Conservation (phyloP, 1,284 basidiomycete species). For the Amylostereum areolatum region DNA sequence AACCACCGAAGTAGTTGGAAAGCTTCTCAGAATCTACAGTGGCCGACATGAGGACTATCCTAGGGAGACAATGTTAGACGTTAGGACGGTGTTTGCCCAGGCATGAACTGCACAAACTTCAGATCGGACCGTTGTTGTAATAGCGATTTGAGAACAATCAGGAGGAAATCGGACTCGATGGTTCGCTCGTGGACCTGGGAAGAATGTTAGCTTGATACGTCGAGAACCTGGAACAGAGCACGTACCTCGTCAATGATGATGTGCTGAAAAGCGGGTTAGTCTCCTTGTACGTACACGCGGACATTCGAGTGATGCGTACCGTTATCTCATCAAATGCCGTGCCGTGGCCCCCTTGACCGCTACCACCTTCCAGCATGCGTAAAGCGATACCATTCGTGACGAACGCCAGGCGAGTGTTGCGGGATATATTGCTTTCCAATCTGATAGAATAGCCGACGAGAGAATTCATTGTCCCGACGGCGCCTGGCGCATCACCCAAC, state of each 20-base stretch:
- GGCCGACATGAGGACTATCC: conserved; percentile 96
- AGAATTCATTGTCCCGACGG: conserved; percentile 77
- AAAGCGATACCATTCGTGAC: conserved; percentile 96
- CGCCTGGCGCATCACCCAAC: conserved; percentile 79
- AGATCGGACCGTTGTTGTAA: conserved; percentile 76
- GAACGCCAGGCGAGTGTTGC: conserved; percentile 77
- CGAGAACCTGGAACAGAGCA: conserved; percentile 2
- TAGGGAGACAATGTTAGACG: conserved; percentile 22
- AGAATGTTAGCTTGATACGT: background rate
- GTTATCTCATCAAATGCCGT: conserved; percentile 93
- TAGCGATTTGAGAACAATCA: conserved; percentile 93
- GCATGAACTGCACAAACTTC: conserved; percentile 45
- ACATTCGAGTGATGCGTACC: conserved; percentile 32
- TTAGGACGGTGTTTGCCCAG: background rate
- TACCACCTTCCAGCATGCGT: conserved; percentile 89
- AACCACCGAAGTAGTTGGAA: conserved; percentile 88
- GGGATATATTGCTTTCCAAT: conserved; percentile 83
- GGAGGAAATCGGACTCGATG: conserved; percentile 96
- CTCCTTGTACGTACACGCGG: conserved; percentile 12
- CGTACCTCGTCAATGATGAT: conserved; percentile 84
- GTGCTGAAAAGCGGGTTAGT: conserved; percentile 40
- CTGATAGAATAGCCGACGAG: conserved; percentile 95
- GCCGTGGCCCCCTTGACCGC: conserved; percentile 56
- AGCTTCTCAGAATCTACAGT: conserved; percentile 95
- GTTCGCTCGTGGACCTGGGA: conserved; percentile 83